Percentiles rank a stretch among this genome's conserved stretches.
Evolutionary conservation across 441 rosid species (phyloP).

Genomic region (Corymbia calophylla): DNA sequence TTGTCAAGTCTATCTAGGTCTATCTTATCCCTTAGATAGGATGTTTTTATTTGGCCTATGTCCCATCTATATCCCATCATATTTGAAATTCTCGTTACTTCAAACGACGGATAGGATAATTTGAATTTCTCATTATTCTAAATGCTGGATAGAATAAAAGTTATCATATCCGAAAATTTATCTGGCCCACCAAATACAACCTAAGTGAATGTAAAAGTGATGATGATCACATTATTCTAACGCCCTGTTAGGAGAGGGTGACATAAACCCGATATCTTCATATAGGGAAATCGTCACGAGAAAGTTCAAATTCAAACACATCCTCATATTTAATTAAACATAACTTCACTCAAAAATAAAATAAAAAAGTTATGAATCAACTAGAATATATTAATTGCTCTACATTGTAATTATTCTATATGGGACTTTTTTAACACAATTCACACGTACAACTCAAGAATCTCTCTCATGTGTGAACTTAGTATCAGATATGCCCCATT

Average conservation of each 20-base stretch:
- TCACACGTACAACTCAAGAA: background rate
- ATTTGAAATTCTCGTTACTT: too few species aligned
- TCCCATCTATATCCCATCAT: fast-evolving
- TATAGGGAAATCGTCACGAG: too few species aligned
- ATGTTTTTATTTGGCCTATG: background rate
- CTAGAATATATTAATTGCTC: too few species aligned
- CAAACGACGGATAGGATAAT: background rate
- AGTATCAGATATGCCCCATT: background rate
- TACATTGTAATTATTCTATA: too few species aligned
- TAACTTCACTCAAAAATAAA: background rate
- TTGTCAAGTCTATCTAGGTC: background rate
- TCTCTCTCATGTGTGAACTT: background rate
- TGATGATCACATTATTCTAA: background rate
- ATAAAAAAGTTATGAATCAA: too few species aligned
- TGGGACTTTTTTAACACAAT: background rate
- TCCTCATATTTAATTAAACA: too few species aligned
- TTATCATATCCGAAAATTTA: too few species aligned
- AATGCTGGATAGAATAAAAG: too few species aligned
- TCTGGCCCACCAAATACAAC: background rate
- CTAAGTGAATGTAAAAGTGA: background rate
- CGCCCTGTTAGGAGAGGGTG: background rate
- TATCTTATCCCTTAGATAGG: background rate
- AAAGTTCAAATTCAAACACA: too few species aligned
- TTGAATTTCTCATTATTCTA: background rate
- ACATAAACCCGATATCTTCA: background rate